phyloP scores from a whole-genome alignment of 257 asterid species.

The Euphrasia confusa region DNA sequence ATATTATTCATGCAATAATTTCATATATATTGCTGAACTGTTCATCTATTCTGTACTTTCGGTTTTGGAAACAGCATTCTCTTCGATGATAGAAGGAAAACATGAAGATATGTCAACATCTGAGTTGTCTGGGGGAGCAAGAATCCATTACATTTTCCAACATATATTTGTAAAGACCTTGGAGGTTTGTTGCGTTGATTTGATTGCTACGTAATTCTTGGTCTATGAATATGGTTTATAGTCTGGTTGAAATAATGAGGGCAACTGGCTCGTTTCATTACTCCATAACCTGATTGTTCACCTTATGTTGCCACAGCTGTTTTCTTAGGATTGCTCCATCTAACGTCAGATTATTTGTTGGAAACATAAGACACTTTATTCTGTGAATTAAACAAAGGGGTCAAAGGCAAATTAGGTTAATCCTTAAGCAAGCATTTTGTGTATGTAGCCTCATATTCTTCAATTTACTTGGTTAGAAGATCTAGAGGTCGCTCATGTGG shows the following conservation, averaged over 20 bases:
- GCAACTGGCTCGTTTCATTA: conserved; percentile 6
- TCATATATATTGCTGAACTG: neutral
- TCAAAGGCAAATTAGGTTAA: neutral
- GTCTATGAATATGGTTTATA: conserved; percentile 13
- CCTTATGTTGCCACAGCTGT: neutral
- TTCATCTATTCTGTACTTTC: conserved; percentile 5
- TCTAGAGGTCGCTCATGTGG: neutral
- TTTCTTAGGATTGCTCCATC: conserved; percentile 3
- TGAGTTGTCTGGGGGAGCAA: conserved; percentile 96
- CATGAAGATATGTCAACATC: conserved; percentile 87
- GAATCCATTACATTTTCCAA: conserved; percentile 95
- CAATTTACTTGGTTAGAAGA: neutral
- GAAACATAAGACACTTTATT: neutral
- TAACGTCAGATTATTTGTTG: conserved; percentile 2
- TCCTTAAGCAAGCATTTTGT: neutral
- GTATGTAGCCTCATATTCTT: conserved; percentile 2
- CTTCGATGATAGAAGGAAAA: conserved; percentile 90
- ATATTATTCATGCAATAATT: conserved; percentile 8
- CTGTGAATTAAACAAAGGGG: conserved; percentile 1
- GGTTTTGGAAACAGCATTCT: conserved; percentile 61
- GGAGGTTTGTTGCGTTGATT: conserved; percentile 61
- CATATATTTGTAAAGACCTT: conserved; percentile 77
- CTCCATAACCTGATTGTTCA: conserved; percentile 20
- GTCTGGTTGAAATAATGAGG: conserved; percentile 1
- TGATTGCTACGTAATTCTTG: conserved; percentile 16